Evolutionary conservation across 805 yeast species (phyloP).

Genomic region (Candida ortonii): DNA sequence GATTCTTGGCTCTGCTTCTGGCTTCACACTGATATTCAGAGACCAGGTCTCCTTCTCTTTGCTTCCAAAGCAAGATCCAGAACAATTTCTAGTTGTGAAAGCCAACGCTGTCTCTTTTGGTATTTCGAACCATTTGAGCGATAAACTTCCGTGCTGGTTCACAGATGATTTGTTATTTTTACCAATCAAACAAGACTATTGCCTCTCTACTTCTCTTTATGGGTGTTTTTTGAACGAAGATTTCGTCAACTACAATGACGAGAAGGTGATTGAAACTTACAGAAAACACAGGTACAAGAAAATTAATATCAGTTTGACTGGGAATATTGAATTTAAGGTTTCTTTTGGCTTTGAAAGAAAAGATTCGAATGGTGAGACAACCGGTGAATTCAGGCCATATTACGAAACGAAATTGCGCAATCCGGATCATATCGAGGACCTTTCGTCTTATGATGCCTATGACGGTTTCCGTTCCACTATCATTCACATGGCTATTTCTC

Average conservation of each 20-base stretch:
- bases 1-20: slow-evolving; percentile 64
- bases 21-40: slow-evolving; percentile 72
- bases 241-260: slow-evolving; percentile 12
- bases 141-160: slow-evolving; percentile 56
- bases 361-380: slow-evolving; percentile 32
- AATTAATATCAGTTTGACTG: slow-evolving; percentile 53
- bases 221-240: slow-evolving; percentile 25
- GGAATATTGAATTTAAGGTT: slow-evolving; percentile 56
- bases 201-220: slow-evolving; percentile 22
- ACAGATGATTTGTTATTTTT: slow-evolving; percentile 46
- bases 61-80: slow-evolving; percentile 60
- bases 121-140: slow-evolving; percentile 70
- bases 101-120: slow-evolving; percentile 65
- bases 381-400: slow-evolving; percentile 51
- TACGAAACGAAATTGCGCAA: slow-evolving; percentile 51
- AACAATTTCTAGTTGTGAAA: slow-evolving; percentile 58
- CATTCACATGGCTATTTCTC: slow-evolving; percentile 67
- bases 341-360: slow-evolving; percentile 58
- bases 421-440: slow-evolving; percentile 48
- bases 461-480: slow-evolving; percentile 72
- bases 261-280: slow-evolving; percentile 6
- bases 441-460: slow-evolving; percentile 71
- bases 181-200: slow-evolving; percentile 33
- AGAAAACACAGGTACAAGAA: slow-evolving; percentile 41
- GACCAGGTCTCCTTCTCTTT: slow-evolving; percentile 51